Conservation (phyloP, 805 yeast genomes). For the Starmerella potacharoeniae region DNA sequence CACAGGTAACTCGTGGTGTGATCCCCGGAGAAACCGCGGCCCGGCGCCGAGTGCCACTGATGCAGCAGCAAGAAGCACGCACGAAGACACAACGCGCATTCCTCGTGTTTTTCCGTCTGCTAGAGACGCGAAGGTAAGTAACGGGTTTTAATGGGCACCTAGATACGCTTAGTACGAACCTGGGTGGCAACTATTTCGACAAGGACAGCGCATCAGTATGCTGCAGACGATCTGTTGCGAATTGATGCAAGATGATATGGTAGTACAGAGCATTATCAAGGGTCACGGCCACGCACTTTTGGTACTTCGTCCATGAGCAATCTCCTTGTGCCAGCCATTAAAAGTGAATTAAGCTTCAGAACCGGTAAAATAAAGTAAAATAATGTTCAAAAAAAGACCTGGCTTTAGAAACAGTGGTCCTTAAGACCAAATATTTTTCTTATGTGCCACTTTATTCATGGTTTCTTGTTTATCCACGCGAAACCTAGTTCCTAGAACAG, state of each 20-base stretch:
- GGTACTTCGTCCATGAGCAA: too few species aligned
- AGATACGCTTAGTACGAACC: background rate
- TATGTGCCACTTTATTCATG: too few species aligned
- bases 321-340: too few species aligned
- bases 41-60: background rate
- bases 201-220: conserved; percentile 2
- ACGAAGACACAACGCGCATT: background rate
- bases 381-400: too few species aligned
- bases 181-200: background rate
- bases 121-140: background rate
- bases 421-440: too few species aligned
- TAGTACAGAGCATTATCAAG: too few species aligned
- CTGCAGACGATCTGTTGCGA: background rate
- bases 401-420: too few species aligned
- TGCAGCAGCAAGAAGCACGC: background rate
- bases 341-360: too few species aligned
- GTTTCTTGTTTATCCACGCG: background rate
- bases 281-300: background rate
- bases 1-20: conserved; percentile 6
- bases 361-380: too few species aligned
- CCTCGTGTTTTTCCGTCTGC: background rate
- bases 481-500: conserved; percentile 1
- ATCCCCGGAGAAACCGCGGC: conserved; percentile 7
- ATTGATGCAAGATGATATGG: too few species aligned
- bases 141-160: background rate